Percentiles rank a stretch among this genome's conserved stretches.
These are phyloP conservation scores for Trypethelium eluteriae DNA, from an alignment of 495 filamentous ascomycete species.

Conservation along the genomic window DNA sequence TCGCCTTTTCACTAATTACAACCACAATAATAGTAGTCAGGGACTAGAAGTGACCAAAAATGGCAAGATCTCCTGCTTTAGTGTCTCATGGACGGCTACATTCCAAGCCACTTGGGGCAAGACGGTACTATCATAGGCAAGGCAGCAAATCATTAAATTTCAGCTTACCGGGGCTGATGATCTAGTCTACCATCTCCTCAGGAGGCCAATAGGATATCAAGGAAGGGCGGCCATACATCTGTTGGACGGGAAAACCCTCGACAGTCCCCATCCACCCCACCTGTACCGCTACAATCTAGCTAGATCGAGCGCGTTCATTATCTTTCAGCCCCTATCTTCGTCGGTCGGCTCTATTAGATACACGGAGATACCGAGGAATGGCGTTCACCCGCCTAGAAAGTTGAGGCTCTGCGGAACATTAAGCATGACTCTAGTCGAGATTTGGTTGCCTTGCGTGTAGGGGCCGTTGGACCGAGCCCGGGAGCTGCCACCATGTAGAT, in stretches of 20 bases:
- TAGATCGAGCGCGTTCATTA: not conserved
- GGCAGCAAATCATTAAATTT: too few relatives aligned
- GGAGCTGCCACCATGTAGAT: conserved; percentile 4
- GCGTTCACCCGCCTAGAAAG: not conserved
- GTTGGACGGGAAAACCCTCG: not conserved
- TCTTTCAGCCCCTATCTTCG: conserved; percentile 3
- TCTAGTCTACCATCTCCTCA: too few relatives aligned
- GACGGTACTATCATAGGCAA: too few relatives aligned
- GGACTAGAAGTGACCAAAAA: too few relatives aligned
- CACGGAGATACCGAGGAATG: not conserved
- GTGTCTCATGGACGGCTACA: too few relatives aligned
- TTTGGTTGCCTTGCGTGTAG: not conserved
- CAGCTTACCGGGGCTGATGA: too few relatives aligned
- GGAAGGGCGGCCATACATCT: too few relatives aligned
- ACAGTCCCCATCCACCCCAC: not conserved
- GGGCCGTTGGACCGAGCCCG: not conserved
- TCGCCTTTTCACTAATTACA: too few relatives aligned
- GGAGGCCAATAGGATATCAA: too few relatives aligned
- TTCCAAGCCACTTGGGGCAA: too few relatives aligned
- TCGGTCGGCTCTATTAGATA: not conserved
- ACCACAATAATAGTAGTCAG: too few relatives aligned
- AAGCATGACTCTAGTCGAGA: not conserved
- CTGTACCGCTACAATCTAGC: not conserved
- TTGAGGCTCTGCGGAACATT: not conserved
- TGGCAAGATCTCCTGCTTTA: too few relatives aligned